phyloP scores from a whole-genome alignment of 345 rosid species.

The Conringia planisiliqua region DNA sequence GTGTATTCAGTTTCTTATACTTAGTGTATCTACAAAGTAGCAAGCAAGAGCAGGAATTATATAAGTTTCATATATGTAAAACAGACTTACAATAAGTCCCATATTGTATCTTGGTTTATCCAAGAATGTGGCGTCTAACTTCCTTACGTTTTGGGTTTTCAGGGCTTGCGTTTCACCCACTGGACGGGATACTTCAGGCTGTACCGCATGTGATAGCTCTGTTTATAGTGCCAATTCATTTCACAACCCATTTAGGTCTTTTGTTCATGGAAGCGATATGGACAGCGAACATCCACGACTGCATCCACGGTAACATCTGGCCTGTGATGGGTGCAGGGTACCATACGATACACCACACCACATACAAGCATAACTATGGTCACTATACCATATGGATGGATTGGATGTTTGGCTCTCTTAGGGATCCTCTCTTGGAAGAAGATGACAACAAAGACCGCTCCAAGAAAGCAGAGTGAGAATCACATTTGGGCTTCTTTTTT shows the following conservation, averaged over 20 bases:
- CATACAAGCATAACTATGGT: slow-evolving; percentile 95
- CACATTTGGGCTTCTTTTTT: background rate
- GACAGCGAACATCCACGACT: slow-evolving; percentile 94
- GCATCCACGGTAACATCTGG: slow-evolving; percentile 81
- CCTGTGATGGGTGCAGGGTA: slow-evolving; percentile 98
- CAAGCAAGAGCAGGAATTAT: background rate
- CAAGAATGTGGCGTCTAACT: background rate
- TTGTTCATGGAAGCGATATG: slow-evolving; percentile 79
- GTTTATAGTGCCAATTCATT: slow-evolving; percentile 77
- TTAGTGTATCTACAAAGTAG: background rate
- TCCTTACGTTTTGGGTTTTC: slow-evolving; percentile 4
- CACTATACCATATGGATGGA: slow-evolving; percentile 99
- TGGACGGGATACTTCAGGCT: slow-evolving; percentile 92
- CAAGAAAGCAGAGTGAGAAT: slow-evolving; percentile 23
- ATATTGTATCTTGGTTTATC: background rate
- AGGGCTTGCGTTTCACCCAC: slow-evolving; percentile 94
- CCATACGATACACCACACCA: slow-evolving; percentile 96
- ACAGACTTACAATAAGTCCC: background rate
- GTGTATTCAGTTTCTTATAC: background rate
- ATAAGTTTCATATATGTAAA: background rate
- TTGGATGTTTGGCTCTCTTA: slow-evolving; percentile 92
- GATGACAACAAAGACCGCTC: slow-evolving; percentile 17
- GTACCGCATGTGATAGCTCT: slow-evolving; percentile 77
- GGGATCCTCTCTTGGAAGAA: slow-evolving; percentile 57
- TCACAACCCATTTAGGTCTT: slow-evolving; percentile 65